Evolutionary conservation across 805 yeast genomes (phyloP), one percentile per base, ranked within the genome.

Genomic region (Ogataea kodamae): DNA sequence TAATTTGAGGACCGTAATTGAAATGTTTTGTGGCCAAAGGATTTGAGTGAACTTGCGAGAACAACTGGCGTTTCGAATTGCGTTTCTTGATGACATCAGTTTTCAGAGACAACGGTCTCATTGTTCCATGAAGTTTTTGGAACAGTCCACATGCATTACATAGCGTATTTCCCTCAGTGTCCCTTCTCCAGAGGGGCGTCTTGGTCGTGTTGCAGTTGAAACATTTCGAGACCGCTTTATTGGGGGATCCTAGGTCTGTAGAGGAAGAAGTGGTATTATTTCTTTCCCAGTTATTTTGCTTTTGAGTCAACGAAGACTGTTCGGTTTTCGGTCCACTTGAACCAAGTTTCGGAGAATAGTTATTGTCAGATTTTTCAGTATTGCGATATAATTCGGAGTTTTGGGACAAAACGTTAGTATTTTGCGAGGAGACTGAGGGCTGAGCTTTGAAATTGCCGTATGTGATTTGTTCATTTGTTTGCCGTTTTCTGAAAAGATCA

Each of bases 141-240:
- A 76, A 76, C 14, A 76, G 58, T 0, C 82, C 82, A 59, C 82
- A 76, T 0, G 82, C 82, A 49, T 76, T 76, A 50, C 82, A 76
- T 5, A 76, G 59, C 3, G 81, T 74, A 40, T 74, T 72, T 1
- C 82, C 82, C 17, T 57, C 63, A 5, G 77, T 69, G 48, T 76
- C 79, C 48, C 74, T 66, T 27, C 82, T 57, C 82, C 82, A 76
- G 15, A 76, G 59, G 1, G 82, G 82, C 0, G 82, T 76, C 38
- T 74, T 76, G 2, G 67, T 52, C 1, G 82, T 76, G 28, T 73
- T 70, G 50, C 82, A 76, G 54, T 76, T 76, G 36, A 61, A 61
- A 52, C 82, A 76, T 43, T 70, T 74, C 4, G 70, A 35, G 1
- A 48, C 32, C 6, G 46, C 29, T 27, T 54, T 38, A 3, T 23